These are phyloP conservation scores for Solanum chacoense DNA, from an alignment of 305 asterid genomes.

Conservation along the genomic window DNA sequence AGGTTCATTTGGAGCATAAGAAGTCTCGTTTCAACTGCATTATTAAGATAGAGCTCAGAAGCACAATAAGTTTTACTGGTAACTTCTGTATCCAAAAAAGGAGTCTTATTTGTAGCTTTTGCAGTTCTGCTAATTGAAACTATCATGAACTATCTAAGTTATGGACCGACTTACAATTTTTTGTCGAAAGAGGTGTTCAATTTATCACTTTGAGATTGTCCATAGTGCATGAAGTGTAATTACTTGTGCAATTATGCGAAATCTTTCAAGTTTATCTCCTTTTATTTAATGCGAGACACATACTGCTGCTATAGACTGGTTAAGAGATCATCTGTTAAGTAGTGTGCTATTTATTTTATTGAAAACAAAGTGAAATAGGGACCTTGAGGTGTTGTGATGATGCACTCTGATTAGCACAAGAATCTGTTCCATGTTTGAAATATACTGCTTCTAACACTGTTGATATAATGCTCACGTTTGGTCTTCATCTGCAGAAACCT, in stretches of 20 bases:
- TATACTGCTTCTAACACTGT: background rate
- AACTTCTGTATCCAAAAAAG: background rate
- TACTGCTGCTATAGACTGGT: background rate
- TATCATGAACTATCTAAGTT: background rate
- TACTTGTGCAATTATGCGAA: background rate
- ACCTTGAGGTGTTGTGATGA: background rate
- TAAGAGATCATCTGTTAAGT: background rate
- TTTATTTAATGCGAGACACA: background rate
- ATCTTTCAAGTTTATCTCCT: background rate
- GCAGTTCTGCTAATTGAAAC: background rate
- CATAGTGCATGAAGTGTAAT: background rate
- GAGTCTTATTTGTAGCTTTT: background rate
- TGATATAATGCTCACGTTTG: background rate
- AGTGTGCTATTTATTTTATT: background rate
- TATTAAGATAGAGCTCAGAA: background rate
- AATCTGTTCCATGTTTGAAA: background rate
- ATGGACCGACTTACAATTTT: background rate
- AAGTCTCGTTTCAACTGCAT: background rate
- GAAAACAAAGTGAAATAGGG: background rate
- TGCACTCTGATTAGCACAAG: background rate
- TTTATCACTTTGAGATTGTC: background rate
- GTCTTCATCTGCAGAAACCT: slow-evolving; percentile 63
- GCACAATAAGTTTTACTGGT: background rate
- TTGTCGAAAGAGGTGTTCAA: background rate
- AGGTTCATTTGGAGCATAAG: background rate